Evolutionary conservation across 345 rosid genomes (phyloP), one percentile per base, ranked within the genome.

Genomic region (Clausena lansium): DNA sequence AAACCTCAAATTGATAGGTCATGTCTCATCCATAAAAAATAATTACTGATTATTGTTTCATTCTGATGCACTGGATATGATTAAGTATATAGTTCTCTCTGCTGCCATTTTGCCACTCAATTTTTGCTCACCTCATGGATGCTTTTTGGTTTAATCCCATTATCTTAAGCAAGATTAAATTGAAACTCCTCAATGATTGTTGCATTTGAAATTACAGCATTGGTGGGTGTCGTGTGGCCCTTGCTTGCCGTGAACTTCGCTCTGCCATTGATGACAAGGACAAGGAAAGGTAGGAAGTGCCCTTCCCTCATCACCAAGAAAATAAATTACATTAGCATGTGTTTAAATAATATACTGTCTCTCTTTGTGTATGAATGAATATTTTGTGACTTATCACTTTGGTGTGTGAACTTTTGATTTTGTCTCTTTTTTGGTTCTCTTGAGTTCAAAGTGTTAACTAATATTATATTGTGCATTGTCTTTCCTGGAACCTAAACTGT

Each of bases 211-310:
- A 36, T 38, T 72, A 60, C 79, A 84, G 83, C 19, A 74, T 84
- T 47, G 87, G 85, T 20, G 85, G 81, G 9, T 41, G 67, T 8
- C 73, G 67, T 45, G 32, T 79, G 71, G 75, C 81, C 6, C 7
- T 24, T 25, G 85, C 76, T 38, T 70, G 74, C 55, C 55, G 54
- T 20, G 85, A 74, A 9, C 77, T 84, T 65, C 77, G 75, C 19
- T 24, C 1, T 58, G 79, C 75, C 54, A 9, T n/a, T 41, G 71
- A 79, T n/a, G 81, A 59, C 20, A 76, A 11, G 67, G 67, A 78
- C 67, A 67, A 59, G 38, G 75, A 38, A 15, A 77, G 81, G 83
- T 82, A 73, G 41, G 68, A 27, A 47, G 67, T 60, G 36, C 52
- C 54, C 15, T 73, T 38, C 24, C 60, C 7, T 50, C 24, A 30